Conservation (phyloP, 768 basidiomycete species). For the Mrakia hoshinonis region DNA sequence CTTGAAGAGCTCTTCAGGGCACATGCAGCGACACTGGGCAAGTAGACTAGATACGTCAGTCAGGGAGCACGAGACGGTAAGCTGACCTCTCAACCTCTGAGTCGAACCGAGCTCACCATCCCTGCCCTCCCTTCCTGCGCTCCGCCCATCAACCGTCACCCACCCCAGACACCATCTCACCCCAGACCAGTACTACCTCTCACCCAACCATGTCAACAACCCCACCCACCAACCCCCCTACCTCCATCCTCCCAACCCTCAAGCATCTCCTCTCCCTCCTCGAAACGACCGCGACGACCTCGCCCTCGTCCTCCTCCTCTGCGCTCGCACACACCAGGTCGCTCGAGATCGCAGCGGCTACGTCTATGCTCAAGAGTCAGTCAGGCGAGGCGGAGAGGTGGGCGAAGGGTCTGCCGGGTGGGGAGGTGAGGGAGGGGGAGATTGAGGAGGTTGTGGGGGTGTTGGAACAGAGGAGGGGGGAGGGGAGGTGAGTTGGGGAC, state of each 20-base stretch:
- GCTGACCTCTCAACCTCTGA: no score
- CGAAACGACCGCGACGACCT: background rate
- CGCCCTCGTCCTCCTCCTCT: background rate
- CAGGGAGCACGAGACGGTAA: no score
- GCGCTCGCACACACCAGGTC: background rate
- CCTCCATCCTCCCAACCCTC: background rate
- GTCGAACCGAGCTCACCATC: no score
- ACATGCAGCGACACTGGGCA: no score
- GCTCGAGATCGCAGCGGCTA: background rate
- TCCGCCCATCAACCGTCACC: no score
- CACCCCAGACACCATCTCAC: no score
- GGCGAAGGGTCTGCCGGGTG: background rate
- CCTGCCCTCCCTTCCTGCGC: no score
- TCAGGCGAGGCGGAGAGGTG: background rate
- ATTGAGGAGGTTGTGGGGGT: background rate
- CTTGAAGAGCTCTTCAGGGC: no score
- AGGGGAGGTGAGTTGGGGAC: slow-evolving; percentile 8
- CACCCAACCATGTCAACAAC: background rate
- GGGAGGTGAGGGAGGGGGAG: slow-evolving; percentile 5
- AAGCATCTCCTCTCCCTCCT: slow-evolving; percentile 3
- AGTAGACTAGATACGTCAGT: no score
- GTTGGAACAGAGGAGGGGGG: background rate
- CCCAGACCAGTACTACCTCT: no score
- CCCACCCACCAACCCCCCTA: background rate
- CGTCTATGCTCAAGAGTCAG: background rate